phyloP scores from a whole-genome alignment of 163 green algal species.

The Volvox carteri region DNA sequence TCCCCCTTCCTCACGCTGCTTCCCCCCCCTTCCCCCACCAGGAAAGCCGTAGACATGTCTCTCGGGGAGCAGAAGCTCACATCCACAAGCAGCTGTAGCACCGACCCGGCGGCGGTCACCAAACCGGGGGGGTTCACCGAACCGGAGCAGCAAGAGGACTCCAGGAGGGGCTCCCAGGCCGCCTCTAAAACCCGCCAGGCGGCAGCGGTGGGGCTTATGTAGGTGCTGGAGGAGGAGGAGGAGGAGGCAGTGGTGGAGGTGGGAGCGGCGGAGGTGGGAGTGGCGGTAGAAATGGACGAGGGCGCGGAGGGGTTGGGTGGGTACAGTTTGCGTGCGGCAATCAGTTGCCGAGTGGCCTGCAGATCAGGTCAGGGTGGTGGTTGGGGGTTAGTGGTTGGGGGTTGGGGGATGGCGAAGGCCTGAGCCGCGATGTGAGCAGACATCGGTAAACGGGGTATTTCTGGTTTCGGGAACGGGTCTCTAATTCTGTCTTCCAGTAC shows the following conservation, averaged over 20 bases:
- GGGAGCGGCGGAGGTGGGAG: not conserved
- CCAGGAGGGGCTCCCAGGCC: not conserved
- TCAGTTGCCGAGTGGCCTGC: not conserved
- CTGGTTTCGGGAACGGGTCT: too few relatives aligned
- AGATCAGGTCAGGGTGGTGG: too few relatives aligned
- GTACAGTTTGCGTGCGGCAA: not conserved
- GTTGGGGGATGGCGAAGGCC: not conserved
- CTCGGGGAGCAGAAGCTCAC: not conserved
- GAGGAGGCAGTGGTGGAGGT: not conserved
- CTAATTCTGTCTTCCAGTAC: too few relatives aligned
- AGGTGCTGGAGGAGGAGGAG: not conserved
- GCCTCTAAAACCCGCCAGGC: not conserved
- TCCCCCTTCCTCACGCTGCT: not conserved
- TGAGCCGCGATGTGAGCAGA: too few relatives aligned
- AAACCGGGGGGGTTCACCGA: too few relatives aligned
- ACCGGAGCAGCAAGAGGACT: not conserved
- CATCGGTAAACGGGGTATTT: too few relatives aligned
- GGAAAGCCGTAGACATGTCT: not conserved
- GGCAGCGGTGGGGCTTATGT: not conserved
- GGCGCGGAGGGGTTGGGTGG: not conserved
- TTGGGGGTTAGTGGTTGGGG: not conserved
- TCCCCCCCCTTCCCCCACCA: not conserved
- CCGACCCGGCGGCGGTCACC: not conserved
- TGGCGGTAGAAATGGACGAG: not conserved
- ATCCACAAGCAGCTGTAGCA: constrained; percentile 19